Conservation (phyloP, 2,329 filamentous ascomycete species). For the Hymenoscyphus occultus region DNA sequence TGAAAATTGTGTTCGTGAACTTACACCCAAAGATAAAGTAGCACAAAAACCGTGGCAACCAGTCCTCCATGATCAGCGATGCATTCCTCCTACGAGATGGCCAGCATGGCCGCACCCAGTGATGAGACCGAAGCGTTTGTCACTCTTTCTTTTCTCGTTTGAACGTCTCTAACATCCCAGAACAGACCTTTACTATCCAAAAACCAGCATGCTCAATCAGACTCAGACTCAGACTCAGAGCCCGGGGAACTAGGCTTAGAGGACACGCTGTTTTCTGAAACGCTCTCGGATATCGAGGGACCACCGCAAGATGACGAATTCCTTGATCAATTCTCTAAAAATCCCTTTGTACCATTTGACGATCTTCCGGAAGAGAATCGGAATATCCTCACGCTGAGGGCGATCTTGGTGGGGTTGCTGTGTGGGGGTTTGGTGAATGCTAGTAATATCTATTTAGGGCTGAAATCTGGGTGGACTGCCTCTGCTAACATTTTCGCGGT, state of each 20-base stretch:
- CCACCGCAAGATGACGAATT: background rate
- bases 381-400: conserved; percentile 53
- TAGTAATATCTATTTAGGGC: conserved; percentile 59
- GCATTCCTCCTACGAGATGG: conserved; percentile 1
- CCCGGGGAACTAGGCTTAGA: background rate
- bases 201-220: background rate
- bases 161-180: background rate
- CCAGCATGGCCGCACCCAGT: background rate
- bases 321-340: background rate
- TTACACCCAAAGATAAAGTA: too few relatives aligned
- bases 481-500: conserved; percentile 47
- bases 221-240: background rate
- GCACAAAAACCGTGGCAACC: background rate
- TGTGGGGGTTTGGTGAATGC: conserved; percentile 59
- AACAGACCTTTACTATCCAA: conserved; percentile 1
- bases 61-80: background rate
- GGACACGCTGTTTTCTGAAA: conserved; percentile 6
- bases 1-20: background rate
- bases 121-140: conserved; percentile 3
- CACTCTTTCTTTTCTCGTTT: background rate
- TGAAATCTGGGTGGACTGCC: conserved; percentile 51
- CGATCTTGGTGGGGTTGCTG: conserved; percentile 52
- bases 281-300: background rate
- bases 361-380: conserved; percentile 42
- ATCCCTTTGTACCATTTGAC: conserved; percentile 30